A percentile compares a stretch with the other conserved stretches of the same genome.
Conservation (phyloP, 495 filamentous ascomycete species). For the Pyronema domesticum region DNA sequence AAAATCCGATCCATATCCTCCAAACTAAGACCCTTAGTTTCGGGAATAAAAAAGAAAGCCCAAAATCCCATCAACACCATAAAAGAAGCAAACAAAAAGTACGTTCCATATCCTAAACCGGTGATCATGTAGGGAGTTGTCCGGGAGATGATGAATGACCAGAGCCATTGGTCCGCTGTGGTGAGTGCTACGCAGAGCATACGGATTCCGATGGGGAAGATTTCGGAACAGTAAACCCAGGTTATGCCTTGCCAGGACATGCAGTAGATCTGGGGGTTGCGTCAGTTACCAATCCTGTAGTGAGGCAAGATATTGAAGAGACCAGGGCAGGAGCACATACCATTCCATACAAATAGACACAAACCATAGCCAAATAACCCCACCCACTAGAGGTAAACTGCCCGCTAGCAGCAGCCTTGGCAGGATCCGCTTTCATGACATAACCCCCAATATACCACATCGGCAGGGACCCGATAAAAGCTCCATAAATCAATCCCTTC, state of each 20-base stretch:
- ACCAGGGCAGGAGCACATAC: constrained; percentile 4
- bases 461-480: constrained; percentile 17
- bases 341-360: constrained; percentile 27
- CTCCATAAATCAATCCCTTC: constrained; percentile 17
- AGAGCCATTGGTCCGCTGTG: constrained; percentile 22
- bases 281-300: background rate
- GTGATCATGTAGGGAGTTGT: constrained; percentile 44
- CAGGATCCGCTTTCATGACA: constrained; percentile 17
- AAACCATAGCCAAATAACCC: constrained; percentile 26
- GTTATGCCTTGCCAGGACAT: constrained; percentile 22
- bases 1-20: constrained; percentile 33
- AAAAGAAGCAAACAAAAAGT: constrained; percentile 60
- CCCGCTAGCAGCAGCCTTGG: constrained; percentile 8
- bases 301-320: background rate
- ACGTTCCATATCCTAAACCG: constrained; percentile 52
- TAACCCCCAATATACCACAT: constrained; percentile 24
- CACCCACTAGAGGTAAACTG: constrained; percentile 15
- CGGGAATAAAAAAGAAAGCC: constrained; percentile 35
- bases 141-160: constrained; percentile 21
- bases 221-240: constrained; percentile 20
- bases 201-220: constrained; percentile 21
- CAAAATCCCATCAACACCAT: constrained; percentile 52
- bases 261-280: constrained; percentile 15
- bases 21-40: constrained; percentile 36
- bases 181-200: constrained; percentile 21